Evolutionary conservation across 2,329 filamentous ascomycete genomes (phyloP).

Genomic region (Pseudogymnoascus sp.): DNA sequence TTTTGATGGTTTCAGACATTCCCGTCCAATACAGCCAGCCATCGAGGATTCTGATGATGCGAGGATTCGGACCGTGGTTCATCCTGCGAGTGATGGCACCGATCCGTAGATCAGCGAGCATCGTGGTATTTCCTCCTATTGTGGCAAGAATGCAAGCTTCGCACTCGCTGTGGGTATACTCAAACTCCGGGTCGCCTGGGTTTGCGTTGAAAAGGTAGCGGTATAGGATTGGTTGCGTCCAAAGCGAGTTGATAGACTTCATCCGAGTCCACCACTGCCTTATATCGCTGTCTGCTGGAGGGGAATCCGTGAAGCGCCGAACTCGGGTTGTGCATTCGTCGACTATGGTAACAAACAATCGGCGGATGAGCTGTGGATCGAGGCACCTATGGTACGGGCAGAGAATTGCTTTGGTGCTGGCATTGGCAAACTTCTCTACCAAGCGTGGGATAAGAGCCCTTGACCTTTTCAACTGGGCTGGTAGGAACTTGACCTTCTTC

Average conservation of each 20-base stretch:
- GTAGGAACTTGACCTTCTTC: constrained; percentile 9
- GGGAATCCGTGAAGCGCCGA: constrained; percentile 18
- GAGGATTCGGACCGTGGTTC: neutral
- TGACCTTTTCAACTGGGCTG: constrained; percentile 13
- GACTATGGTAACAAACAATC: constrained; percentile 35
- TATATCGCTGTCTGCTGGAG: neutral
- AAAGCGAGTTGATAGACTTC: constrained; percentile 19
- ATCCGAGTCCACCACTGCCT: constrained; percentile 13
- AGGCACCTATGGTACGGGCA: constrained; percentile 35
- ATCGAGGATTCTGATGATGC: neutral
- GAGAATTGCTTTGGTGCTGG: constrained; percentile 24
- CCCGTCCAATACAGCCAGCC: constrained; percentile 2
- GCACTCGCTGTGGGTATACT: constrained; percentile 32
- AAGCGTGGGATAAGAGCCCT: constrained; percentile 12
- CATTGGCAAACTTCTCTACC: constrained; percentile 4
- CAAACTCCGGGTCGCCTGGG: constrained; percentile 25
- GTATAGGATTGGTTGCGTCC: constrained; percentile 33
- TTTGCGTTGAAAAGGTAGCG: constrained; percentile 25
- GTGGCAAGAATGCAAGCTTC: constrained; percentile 45
- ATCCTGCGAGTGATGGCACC: constrained; percentile 23
- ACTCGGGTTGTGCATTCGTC: constrained; percentile 34
- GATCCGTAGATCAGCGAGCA: constrained; percentile 39
- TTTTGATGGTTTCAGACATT: neutral
- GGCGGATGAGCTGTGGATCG: constrained; percentile 36
- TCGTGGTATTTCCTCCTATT: constrained; percentile 35